Evolutionary conservation across 495 filamentous ascomycete genomes (phyloP).

Genomic region (Podospora pseudoanserina): DNA sequence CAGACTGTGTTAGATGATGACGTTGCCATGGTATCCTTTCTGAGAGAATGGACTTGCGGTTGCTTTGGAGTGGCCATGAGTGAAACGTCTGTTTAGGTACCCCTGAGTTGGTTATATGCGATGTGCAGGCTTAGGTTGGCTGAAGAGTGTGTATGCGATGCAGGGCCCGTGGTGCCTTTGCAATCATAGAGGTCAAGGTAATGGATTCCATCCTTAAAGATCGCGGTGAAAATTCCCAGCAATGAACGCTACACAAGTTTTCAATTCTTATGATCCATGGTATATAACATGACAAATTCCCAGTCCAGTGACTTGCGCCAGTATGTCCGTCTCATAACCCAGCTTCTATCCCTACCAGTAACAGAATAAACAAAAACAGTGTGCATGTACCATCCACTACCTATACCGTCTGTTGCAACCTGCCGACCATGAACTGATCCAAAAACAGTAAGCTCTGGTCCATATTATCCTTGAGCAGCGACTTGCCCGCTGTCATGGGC

Average conservation of each 20-base stretch:
- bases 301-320: neutral
- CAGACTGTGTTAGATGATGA: too few species aligned
- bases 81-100: too few species aligned
- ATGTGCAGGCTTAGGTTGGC: too few species aligned
- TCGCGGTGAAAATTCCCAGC: too few species aligned
- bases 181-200: too few species aligned
- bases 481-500: conserved; percentile 46
- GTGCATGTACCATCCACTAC: neutral
- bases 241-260: neutral
- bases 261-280: neutral
- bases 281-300: neutral
- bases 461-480: conserved; percentile 32
- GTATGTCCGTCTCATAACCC: neutral
- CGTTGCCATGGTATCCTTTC: too few species aligned
- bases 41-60: too few species aligned
- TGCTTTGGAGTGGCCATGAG: too few species aligned
- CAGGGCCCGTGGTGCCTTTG: too few species aligned
- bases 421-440: conserved; percentile 22
- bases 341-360: neutral
- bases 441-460: conserved; percentile 18
- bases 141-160: too few species aligned
- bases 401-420: conserved; percentile 21
- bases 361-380: neutral
- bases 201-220: too few species aligned
- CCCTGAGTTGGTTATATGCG: too few species aligned